Base-by-base conservation (phyloP, 805 yeast genomes). In the Saccharomycopsis sp. region DNA sequence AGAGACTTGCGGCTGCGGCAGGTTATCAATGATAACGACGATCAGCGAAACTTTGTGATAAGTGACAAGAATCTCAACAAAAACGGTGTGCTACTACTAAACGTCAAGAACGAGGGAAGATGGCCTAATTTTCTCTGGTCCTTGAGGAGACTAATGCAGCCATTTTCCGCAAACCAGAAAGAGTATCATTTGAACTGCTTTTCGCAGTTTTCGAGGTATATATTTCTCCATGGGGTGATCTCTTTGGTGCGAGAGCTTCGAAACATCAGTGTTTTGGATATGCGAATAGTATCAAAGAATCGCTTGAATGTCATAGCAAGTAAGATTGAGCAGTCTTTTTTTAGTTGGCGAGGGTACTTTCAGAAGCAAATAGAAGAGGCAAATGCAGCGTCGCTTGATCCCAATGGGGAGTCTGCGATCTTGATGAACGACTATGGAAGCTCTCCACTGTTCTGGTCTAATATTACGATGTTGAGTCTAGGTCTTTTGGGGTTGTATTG, bases 81-180 rank as follows among this genome's bases (percentile, higher is more conserved):
- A 53, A 53, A 50, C 24, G 23, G 14, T 62, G 46, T 54, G 5
- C 37, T 64, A 2, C 61, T 64, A 1, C 69, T 71, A 2, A 67
- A 65, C 51, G 65, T 69, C n/a, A 67, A 64, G 23, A 61, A 62
- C 24, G 73, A 70, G 52, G 67, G 67, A 1, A 61, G 61, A 46
- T 72, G 75, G 76, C 76, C 75, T 1, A 68, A 68, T 47, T 68
- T 72, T 51, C 57, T 72, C 15, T 73, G 70, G 66, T 64, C 70
- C 50, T 56, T 72, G 40, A 61, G 69, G 55, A 57, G 70, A 24
- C 59, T 71, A 50, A 68, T 70, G 70, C 71, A 67, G 50, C 69
- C 73, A 3, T 69, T 62, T 52, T 56, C 58, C n/a, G 66, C 66
- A 24, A 59, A 66, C 41, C 70, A 69, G 47, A 64, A 64, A 29